Evolutionary conservation across 2,329 filamentous ascomycete species (phyloP).

Genomic region (Hysterium pulicare): DNA sequence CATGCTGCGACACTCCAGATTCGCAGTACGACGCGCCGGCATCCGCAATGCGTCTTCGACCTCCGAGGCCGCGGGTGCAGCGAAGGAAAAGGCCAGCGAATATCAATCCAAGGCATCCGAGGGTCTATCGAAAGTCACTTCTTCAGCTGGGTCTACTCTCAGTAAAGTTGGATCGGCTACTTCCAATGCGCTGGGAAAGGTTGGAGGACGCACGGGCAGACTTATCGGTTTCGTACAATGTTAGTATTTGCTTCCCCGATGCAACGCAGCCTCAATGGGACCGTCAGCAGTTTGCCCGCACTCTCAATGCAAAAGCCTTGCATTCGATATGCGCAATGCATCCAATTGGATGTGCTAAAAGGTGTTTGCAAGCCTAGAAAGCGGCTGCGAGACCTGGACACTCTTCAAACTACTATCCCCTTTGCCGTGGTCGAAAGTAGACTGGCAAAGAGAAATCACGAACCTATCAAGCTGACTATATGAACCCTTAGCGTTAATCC

Average conservation of each 20-base stretch:
- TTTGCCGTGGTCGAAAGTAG: no score
- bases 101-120: conserved; percentile 66
- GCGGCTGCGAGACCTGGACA: no score
- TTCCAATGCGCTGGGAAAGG: conserved; percentile 58
- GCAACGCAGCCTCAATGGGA: not conserved
- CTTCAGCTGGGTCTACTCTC: conserved; percentile 75
- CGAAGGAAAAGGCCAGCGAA: conserved; percentile 44
- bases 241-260: conserved; percentile 50
- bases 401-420: no score
- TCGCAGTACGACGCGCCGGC: conserved; percentile 41
- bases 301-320: not conserved
- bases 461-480: no score
- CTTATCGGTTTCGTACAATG: conserved; percentile 79
- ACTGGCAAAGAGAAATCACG: no score
- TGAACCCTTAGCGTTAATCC: conserved; percentile 81
- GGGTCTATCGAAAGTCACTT: conserved; percentile 77
- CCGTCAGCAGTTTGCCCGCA: not conserved
- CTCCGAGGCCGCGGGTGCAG: conserved; percentile 44
- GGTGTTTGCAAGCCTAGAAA: not conserved
- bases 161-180: conserved; percentile 64
- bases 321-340: conserved; percentile 13
- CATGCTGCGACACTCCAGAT: conserved; percentile 44
- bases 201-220: conserved; percentile 80
- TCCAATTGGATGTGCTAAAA: no score
- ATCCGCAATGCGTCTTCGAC: conserved; percentile 50